Conservation (phyloP, 495 filamentous ascomycete genomes). For the Thozetella sp. region DNA sequence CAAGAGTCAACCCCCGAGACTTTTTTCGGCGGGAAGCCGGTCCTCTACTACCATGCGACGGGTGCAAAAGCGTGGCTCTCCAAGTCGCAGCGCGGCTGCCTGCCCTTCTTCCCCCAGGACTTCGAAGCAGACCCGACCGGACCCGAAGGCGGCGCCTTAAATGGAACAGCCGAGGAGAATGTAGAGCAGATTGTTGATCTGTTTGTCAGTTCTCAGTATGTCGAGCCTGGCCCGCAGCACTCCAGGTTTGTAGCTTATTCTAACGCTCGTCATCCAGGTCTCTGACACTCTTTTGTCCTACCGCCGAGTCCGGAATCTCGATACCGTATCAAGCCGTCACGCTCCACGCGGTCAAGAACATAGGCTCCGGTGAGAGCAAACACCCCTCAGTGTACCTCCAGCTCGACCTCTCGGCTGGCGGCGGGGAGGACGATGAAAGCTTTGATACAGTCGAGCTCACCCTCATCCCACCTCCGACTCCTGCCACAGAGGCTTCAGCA, state of each 20-base stretch:
- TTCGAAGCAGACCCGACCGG: constrained; percentile 23
- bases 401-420: constrained; percentile 61
- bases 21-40: constrained; percentile 77
- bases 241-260: not conserved
- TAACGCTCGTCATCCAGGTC: constrained; percentile 52
- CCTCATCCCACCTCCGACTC: constrained; percentile 56
- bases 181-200: constrained; percentile 60
- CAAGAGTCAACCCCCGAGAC: constrained; percentile 82
- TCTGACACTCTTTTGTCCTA: constrained; percentile 70
- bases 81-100: constrained; percentile 36
- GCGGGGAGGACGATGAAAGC: constrained; percentile 65
- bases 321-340: constrained; percentile 89
- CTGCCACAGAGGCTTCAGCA: constrained; percentile 10
- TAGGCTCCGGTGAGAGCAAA: constrained; percentile 21
- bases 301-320: constrained; percentile 62
- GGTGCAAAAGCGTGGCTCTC: constrained; percentile 62
- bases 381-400: constrained; percentile 78
- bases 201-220: constrained; percentile 81
- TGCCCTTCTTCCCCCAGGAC: constrained; percentile 53
- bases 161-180: constrained; percentile 27
- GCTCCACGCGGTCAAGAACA: constrained; percentile 81
- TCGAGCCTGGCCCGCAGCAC: constrained; percentile 2
- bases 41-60: constrained; percentile 75
- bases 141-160: constrained; percentile 30
- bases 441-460: constrained; percentile 73